Evolutionary conservation across 1,284 basidiomycete genomes (phyloP), one percentile per base, ranked within the genome.

Genomic region (Sanghuangporus baumii): DNA sequence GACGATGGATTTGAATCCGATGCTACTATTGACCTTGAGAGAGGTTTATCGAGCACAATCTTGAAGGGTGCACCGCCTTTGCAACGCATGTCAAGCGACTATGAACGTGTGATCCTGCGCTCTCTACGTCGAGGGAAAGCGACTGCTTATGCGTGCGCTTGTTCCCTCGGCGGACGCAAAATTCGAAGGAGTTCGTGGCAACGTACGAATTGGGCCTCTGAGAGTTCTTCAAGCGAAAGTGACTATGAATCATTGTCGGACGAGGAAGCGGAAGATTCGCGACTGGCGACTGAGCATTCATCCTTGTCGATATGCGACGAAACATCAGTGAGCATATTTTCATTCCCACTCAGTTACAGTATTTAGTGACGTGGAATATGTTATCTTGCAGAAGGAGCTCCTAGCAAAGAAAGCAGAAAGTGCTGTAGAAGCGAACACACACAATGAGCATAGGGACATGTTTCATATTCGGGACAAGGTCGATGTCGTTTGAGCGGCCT

Each of bases 1-100:
- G 41, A 43, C 36, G 47, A 41, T 9, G 56, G 56, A 14, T 59
- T 37, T 20, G 57, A 59, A 9, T 59, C 57, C n/a, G 57, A 59
- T 37, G 36, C 57, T 6, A 50, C 48, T 7, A 31, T 59, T 20
- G 57, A 59, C 20, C 57, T 59, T 20, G 57, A 50, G 9, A 20
- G 40, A 36, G 18, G 18, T 5, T 18, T 34, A n/a, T 20, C 57
- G 12, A 36, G 43, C 34, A 1, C 47, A 23, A 1, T 58, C 31
- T 46, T 59, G 12, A n/a, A 26, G n/a, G 48, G 16, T 16, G n/a
- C 47, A 2, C 48, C 47, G 8, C 57, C 57, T 5, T 43, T 59
- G 20, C 57, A 43, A 20, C 57, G 57, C n/a, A 59, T 59, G 57
- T 50, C 57, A 12, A 18, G 36, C 12, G 57, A 43, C 1, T 59